Conservation (phyloP, 208 protist genomes). For the Leishmania gerbilli region DNA sequence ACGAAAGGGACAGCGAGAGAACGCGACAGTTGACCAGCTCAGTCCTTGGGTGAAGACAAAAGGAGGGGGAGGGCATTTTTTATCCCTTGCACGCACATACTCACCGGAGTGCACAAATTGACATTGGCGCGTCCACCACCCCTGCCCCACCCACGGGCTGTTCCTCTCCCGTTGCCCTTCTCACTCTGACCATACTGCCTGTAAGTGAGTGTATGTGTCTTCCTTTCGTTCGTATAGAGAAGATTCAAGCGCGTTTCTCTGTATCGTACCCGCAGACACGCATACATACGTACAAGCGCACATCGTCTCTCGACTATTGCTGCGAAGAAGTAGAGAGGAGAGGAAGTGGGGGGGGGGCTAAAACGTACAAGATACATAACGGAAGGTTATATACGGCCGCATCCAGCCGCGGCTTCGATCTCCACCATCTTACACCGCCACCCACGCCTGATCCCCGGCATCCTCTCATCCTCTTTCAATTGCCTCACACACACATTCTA, state of each 20-base stretch:
- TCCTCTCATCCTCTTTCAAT: slow-evolving; percentile 4
- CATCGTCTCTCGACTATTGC: not conserved
- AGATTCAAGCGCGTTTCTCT: not conserved
- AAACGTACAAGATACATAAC: not conserved
- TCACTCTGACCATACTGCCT: not conserved
- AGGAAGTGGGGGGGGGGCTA: too few species aligned
- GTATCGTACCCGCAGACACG: not conserved
- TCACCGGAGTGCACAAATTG: not conserved
- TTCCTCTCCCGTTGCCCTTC: not conserved
- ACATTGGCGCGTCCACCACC: not conserved
- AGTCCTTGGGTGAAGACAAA: not conserved
- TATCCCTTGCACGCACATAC: not conserved
- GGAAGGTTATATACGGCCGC: not conserved
- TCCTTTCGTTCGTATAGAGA: not conserved
- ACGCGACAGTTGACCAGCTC: not conserved
- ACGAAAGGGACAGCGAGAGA: not conserved
- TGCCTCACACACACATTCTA: slow-evolving; percentile 4
- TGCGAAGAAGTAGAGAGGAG: not conserved
- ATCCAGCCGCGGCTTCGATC: not conserved
- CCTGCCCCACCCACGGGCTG: not conserved
- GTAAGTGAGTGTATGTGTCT: not conserved
- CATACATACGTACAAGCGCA: not conserved
- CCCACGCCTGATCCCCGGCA: not conserved
- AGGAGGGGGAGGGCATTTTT: not conserved
- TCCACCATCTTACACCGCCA: not conserved